These are phyloP conservation scores for Acacia crassicarpa DNA, from an alignment of 306 rosid species.

Conservation along the genomic window DNA sequence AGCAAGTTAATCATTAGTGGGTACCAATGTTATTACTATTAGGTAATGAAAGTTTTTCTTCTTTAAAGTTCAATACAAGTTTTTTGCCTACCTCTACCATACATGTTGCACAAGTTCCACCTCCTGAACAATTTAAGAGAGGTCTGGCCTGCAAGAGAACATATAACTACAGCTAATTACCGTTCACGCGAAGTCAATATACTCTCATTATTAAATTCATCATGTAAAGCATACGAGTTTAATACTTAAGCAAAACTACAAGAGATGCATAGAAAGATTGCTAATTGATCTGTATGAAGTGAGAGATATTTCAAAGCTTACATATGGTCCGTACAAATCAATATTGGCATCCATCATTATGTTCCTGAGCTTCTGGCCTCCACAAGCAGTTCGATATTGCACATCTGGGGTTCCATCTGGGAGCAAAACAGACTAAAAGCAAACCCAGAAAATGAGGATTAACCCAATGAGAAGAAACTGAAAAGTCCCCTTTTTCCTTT, in stretches of 20 bases:
- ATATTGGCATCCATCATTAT: conserved; percentile 78
- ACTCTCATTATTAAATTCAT: background rate
- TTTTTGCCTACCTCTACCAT: conserved; percentile 63
- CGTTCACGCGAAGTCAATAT: background rate
- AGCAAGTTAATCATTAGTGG: conserved; percentile 1
- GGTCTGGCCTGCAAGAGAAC: conserved; percentile 51
- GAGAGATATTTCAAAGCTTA: conserved; percentile 28
- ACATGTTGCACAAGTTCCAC: conserved; percentile 90
- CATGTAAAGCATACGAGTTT: background rate
- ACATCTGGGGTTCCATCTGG: conserved; percentile 94
- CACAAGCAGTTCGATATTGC: conserved; percentile 63
- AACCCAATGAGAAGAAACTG: background rate
- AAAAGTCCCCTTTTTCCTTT: conserved; percentile 16
- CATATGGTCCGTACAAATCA: conserved; percentile 88
- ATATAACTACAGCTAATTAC: background rate
- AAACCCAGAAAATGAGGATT: background rate
- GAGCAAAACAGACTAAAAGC: conserved; percentile 70
- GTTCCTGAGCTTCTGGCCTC: conserved; percentile 83
- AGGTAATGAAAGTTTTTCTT: background rate
- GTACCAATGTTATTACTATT: background rate
- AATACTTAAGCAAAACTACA: background rate
- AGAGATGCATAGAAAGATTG: background rate
- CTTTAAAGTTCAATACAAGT: background rate
- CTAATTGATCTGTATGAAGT: background rate
- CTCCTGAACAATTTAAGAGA: conserved; percentile 81